These are phyloP conservation scores for Monosporozyma unispora DNA, from an alignment of 805 yeast species.

Conservation along the genomic window DNA sequence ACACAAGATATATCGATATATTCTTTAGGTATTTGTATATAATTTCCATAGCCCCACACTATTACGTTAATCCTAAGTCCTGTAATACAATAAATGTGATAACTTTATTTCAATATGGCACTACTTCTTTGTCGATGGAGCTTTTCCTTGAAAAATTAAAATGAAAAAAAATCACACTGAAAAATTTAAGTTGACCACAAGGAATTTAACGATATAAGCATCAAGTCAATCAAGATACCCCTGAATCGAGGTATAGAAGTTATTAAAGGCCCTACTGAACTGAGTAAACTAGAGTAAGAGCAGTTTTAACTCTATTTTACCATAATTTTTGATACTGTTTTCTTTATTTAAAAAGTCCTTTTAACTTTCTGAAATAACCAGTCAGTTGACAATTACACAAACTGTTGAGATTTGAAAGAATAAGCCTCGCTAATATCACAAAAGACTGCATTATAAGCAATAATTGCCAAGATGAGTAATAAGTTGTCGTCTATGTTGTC, in stretches of 20 bases:
- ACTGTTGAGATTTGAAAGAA: neutral
- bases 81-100: neutral
- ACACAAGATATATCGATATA: neutral
- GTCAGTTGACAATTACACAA: neutral
- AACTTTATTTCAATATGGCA: neutral
- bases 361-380: neutral
- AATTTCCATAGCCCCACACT: neutral
- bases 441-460: neutral
- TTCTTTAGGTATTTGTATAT: neutral
- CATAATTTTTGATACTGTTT: neutral
- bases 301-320: neutral
- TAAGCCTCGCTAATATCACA: neutral
- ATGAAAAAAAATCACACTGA: neutral
- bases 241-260: neutral
- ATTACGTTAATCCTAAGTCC: neutral
- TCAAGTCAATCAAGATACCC: neutral
- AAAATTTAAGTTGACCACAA: neutral
- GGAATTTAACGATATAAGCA: neutral
- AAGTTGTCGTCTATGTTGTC: constrained; percentile 7
- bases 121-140: neutral
- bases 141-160: neutral
- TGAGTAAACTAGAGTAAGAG: neutral
- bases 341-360: neutral
- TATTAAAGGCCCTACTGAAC: neutral
- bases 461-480: constrained; percentile 5